Percentiles rank a stretch among this genome's conserved stretches.
Conservation (phyloP, 176 grass and related monocot genomes). For the Phoenix dactylifera region DNA sequence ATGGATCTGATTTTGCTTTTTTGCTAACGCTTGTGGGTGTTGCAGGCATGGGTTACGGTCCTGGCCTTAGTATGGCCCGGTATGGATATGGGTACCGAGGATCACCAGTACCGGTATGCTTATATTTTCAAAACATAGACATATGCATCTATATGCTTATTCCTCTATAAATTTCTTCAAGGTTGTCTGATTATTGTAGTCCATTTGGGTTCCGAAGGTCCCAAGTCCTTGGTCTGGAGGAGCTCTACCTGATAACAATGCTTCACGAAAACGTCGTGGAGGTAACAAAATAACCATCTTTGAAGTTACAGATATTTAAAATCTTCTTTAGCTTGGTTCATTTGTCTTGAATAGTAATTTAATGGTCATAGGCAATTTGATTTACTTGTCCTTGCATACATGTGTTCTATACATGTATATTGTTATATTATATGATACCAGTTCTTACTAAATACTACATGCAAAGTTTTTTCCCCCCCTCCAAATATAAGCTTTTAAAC, state of each 20-base stretch:
- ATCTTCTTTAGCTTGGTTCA: background rate
- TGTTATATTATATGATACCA: too few relatives aligned
- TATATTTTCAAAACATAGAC: conserved; percentile 12
- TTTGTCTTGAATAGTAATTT: background rate
- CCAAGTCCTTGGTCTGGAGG: conserved; percentile 61
- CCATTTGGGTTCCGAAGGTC: conserved; percentile 36
- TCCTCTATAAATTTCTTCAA: too few relatives aligned
- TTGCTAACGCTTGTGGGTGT: background rate
- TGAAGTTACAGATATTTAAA: background rate
- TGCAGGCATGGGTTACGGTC: conserved; percentile 68
- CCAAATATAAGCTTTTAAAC: too few relatives aligned
- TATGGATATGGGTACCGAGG: conserved; percentile 87
- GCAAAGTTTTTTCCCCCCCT: too few relatives aligned
- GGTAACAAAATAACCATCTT: conserved; percentile 25
- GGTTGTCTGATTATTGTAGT: background rate
- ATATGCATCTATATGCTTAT: too few relatives aligned
- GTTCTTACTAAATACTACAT: too few relatives aligned
- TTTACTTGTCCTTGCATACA: too few relatives aligned
- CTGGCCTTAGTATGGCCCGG: conserved; percentile 44
- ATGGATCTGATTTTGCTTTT: too few relatives aligned
- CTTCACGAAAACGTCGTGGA: conserved; percentile 84
- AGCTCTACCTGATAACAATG: conserved; percentile 55
- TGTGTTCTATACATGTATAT: too few relatives aligned
- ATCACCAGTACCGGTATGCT: conserved; percentile 74
- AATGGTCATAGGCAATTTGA: too few relatives aligned